Evolutionary conservation across 2,329 filamentous ascomycete genomes (phyloP).

Genomic region (Sporothrix brunneoviolacea): DNA sequence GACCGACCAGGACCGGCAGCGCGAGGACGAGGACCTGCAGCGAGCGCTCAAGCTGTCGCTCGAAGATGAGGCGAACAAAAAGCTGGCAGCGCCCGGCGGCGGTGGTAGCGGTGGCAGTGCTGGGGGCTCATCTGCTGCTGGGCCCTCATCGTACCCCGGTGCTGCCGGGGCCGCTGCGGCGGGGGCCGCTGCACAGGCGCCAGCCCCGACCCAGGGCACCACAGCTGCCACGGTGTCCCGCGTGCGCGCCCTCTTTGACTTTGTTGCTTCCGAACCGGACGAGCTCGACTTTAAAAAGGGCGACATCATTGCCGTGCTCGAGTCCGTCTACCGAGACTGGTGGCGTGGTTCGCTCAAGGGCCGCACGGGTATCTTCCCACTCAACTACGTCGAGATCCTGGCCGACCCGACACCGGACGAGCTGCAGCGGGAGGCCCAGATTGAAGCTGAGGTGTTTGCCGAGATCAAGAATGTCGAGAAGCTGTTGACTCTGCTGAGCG

Average conservation of each 20-base stretch:
- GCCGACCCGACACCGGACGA: slow-evolving; percentile 92
- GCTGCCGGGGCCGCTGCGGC: slow-evolving; percentile 37
- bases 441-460: slow-evolving; percentile 68
- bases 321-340: slow-evolving; percentile 99
- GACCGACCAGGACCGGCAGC: slow-evolving; percentile 81
- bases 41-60: slow-evolving; percentile 91
- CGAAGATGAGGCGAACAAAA: slow-evolving; percentile 71
- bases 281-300: slow-evolving; percentile 96
- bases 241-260: slow-evolving; percentile 89
- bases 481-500: slow-evolving; percentile 82
- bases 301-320: slow-evolving; percentile 92
- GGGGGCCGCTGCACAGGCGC: slow-evolving; percentile 37
- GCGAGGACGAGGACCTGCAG: slow-evolving; percentile 95
- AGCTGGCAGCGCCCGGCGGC: slow-evolving; percentile 32
- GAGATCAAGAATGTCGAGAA: slow-evolving; percentile 60
- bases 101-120: slow-evolving; percentile 29
- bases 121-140: slow-evolving; percentile 15
- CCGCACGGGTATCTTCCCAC: slow-evolving; percentile 93
- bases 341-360: slow-evolving; percentile 94
- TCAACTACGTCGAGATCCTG: slow-evolving; percentile 98
- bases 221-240: slow-evolving; percentile 94
- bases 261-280: slow-evolving; percentile 85
- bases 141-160: background rate
- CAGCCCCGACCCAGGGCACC: slow-evolving; percentile 59
- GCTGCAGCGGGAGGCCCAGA: slow-evolving; percentile 88